phyloP scores from a whole-genome alignment of 1,284 basidiomycete genomes.

The Moniliella sp. region DNA sequence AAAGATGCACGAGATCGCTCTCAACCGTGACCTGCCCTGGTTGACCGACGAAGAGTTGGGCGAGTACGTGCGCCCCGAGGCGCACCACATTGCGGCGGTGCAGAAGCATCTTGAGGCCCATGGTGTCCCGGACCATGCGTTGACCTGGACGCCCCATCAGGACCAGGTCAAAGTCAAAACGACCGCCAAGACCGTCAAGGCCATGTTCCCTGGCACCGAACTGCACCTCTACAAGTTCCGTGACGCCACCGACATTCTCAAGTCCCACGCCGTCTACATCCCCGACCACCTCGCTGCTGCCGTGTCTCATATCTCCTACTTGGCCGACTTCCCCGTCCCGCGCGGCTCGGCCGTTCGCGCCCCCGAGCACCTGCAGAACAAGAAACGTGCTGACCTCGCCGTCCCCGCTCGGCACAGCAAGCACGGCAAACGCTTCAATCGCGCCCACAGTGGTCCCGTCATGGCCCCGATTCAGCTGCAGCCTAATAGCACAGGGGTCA shows the following conservation, averaged over 20 bases:
- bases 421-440: too few species aligned
- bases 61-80: constrained; percentile 3
- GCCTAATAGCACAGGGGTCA: too few species aligned
- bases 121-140: constrained; percentile 1
- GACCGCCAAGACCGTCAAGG: constrained; percentile 1
- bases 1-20: constrained; percentile 4
- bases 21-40: constrained; percentile 2
- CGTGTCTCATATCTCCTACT: not conserved
- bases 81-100: constrained; percentile 1
- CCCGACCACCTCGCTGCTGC: constrained; percentile 1
- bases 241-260: not conserved
- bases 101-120: constrained; percentile 1
- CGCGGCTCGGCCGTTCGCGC: too few species aligned
- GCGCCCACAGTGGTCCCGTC: too few species aligned
- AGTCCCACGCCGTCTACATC: constrained; percentile 1
- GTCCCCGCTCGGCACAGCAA: too few species aligned
- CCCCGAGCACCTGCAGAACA: too few species aligned
- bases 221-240: constrained; percentile 1
- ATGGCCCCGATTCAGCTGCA: too few species aligned
- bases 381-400: too few species aligned
- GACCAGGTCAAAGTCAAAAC: constrained; percentile 5
- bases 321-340: not conserved
- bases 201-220: not conserved
- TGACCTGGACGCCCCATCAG: constrained; percentile 1
- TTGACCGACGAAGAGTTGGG: constrained; percentile 4